Base-by-base conservation (phyloP, 805 yeast genomes). In the Saccharomyces kudriavzevii region DNA sequence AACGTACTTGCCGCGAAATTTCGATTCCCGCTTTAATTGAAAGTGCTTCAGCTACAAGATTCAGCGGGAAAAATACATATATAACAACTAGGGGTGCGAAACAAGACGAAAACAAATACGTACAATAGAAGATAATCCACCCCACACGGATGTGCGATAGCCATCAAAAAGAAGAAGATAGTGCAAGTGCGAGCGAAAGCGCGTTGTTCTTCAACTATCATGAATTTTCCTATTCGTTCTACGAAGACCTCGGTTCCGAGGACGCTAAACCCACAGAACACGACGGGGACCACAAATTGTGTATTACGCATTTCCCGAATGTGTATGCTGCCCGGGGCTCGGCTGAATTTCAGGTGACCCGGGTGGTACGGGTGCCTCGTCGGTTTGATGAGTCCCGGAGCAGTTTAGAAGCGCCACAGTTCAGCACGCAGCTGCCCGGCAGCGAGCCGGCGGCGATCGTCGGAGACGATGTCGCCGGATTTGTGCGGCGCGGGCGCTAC, bases 331-430 rank as follows among this genome's bases (percentile, higher is more conserved):
- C 71, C 2, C 54, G 50, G 3, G 61, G 60, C 6, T 70, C 80
- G 1, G 51, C 54, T 0, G 57, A 50, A 22, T 75, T 61, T 54
- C 47, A 53, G 20, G 53, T 60, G 6, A 80, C 87, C 0, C 69
- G 92, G 54, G 74, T 86, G n/a, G 83, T 85, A 3, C 64, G 91
- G 51, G 73, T 85, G 2, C 89, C 92, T 3, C 66, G 90, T 56
- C 54, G 72, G 1, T 80, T 75, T 53, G 70, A 70, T 17, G 64
- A 61, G 9, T 70, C 75, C 2, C 43, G 43, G 13, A 20, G 11
- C 43, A 35, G 43, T 24, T 47, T 65, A 1, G 55, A 57, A 30
- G 70, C 74, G 20, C 89, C 90, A 1, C 79, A 74, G 57, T 85
- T 85, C 63, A 81, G 86, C 8, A 64, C 65, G 0, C 64, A 56